phyloP scores from a whole-genome alignment of 2,329 filamentous ascomycete genomes.

The Ophiobolus disseminans region DNA sequence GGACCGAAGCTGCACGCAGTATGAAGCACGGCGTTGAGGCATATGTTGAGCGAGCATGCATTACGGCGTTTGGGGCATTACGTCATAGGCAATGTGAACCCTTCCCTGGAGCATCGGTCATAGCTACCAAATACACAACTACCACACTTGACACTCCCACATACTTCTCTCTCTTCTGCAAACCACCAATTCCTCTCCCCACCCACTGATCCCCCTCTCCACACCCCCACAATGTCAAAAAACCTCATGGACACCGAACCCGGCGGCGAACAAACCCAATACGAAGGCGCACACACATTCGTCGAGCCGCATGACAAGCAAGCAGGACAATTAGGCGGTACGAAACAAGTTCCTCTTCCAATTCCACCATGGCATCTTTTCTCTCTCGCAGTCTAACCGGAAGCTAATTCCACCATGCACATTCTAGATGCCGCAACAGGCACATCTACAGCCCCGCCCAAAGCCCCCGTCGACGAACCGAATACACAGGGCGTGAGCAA shows the following conservation, averaged over 20 bases:
- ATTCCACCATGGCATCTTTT: slow-evolving; percentile 2
- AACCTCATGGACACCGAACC: slow-evolving; percentile 65
- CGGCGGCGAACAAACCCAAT: slow-evolving; percentile 68
- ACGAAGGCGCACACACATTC: slow-evolving; percentile 64
- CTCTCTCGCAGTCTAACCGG: too few relatives aligned
- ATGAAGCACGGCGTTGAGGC: slow-evolving; percentile 19
- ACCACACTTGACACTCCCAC: slow-evolving; percentile 5
- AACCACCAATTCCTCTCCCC: not conserved
- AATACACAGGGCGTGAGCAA: slow-evolving; percentile 49
- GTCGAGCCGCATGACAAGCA: slow-evolving; percentile 60
- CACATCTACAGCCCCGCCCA: slow-evolving; percentile 21
- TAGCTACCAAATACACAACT: slow-evolving; percentile 15
- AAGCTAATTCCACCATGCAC: slow-evolving; percentile 1
- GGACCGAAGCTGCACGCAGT: not conserved
- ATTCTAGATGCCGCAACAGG: slow-evolving; percentile 20
- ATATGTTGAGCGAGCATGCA: slow-evolving; percentile 19
- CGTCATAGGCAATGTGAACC: slow-evolving; percentile 22
- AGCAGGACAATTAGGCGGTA: slow-evolving; percentile 65
- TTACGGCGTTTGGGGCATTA: slow-evolving; percentile 15
- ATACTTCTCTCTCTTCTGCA: slow-evolving; percentile 1
- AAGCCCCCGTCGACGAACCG: slow-evolving; percentile 47
- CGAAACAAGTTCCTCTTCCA: not conserved
- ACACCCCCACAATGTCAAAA: slow-evolving; percentile 53
- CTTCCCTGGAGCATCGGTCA: slow-evolving; percentile 8
- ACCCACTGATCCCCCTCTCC: not conserved